Conservation (phyloP, 176 grass and related monocot genomes). For the Chrysopogon serrulatus region DNA sequence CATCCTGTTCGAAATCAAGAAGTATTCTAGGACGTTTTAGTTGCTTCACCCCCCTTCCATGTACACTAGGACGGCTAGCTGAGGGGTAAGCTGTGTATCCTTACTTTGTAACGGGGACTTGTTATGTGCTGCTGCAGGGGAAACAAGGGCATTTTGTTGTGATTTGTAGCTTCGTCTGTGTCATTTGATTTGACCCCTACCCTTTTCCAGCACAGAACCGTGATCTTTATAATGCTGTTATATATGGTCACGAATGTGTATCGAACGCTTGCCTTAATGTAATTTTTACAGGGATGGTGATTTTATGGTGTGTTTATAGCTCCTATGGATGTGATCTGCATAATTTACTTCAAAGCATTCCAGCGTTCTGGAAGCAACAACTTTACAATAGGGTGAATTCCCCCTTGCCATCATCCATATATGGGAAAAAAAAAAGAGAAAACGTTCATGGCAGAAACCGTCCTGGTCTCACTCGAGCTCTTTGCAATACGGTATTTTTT, state of each 20-base stretch:
- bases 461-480: background rate
- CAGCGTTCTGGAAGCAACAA: background rate
- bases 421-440: no score
- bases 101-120: slow-evolving; percentile 6
- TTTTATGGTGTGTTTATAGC: background rate
- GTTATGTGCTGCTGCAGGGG: background rate
- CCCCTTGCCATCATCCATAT: no score
- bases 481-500: background rate
- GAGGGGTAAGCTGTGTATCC: slow-evolving; percentile 4
- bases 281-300: background rate
- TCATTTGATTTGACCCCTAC: background rate
- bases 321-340: background rate
- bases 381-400: no score
- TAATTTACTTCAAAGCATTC: background rate
- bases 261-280: background rate
- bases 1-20: slow-evolving; percentile 95
- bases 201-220: background rate
- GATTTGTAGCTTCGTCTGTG: background rate
- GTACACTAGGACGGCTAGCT: slow-evolving; percentile 28
- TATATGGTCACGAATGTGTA: background rate
- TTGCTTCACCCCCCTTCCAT: slow-evolving; percentile 17
- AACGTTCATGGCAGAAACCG: no score
- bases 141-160: slow-evolving; percentile 18
- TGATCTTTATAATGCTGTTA: background rate
- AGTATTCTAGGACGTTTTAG: slow-evolving; percentile 94